Base-by-base conservation (phyloP, 306 rosid genomes). In the Phaseolus lunatus region DNA sequence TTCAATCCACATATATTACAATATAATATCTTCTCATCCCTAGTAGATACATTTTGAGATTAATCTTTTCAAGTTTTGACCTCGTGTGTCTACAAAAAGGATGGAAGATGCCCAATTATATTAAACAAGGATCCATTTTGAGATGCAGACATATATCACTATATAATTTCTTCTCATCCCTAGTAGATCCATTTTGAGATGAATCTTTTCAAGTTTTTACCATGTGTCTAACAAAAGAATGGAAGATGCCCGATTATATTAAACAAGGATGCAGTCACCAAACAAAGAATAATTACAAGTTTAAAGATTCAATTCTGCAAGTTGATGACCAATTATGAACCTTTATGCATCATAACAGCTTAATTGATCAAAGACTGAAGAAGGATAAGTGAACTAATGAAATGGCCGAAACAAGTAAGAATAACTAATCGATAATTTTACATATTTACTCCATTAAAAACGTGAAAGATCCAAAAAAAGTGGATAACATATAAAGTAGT, bases 351-450 rank as follows among this genome's bases (percentile, higher is more conserved):
- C 18, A 35, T 3, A 22, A 58, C n/a, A 33, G 72, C 29, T 33
- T 78, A 48, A 70, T 23, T 79, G 45, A 79, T 45, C 78, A 45
- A 19, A 19, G 70, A 78, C 41, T 68, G 41, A 58, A 57, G 19
- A 68, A 68, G 57, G 68, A 52, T 5, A 29, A 43, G 50, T 20
- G 33, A 52, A 57, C 56, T 44, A 27, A 43, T 13, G 8, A 57
- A 54, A 18, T 13, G 35, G 35, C 48, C 10, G 50, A 44, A 41
- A 29, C 11, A 11, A 41, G 20, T 14, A n/a, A 64, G 16, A 64
- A 77, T 22, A 68, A 56, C 68, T 24, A 53, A 56, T 10, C 44
- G 23, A 24, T 22, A 44, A 43, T 56, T 20, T 45, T 41, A 24
- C 26, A 8, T 67, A 39, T 20, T 35, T 77, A 68, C 48, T 24